Evolutionary conservation across 129 eudicot species (phyloP), one percentile per base, ranked within the genome.

Genomic region (Artemisia argyi): DNA sequence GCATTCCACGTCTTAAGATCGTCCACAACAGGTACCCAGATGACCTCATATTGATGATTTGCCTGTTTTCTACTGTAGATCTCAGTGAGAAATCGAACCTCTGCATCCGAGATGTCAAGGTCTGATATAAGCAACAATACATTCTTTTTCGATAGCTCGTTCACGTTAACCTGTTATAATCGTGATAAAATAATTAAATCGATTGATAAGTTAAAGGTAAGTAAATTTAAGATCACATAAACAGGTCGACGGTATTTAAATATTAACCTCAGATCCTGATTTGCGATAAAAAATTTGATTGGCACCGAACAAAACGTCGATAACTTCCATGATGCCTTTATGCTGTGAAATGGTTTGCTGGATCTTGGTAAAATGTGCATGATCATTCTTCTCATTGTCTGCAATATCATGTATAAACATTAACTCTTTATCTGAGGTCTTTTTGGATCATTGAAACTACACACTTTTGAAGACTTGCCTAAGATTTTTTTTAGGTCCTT

Each of bases 11-110:
- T 57, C 35, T n/a, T 32, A 46, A 84, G 50, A 54, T 30, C 70
- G 71, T 89, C 95, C 39, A 83, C 77, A 8, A 95, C 65, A 0
- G 99, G 99, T 35, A 95, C 65, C 97, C 99, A 95, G 61, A 90
- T 88, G 15, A 95, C 78, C 55, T 95, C 97, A 12, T 90, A 90
- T 2, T 75, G 76, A 58, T 74, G 73, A 17, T 86, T 91, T 18
- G 61, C 61, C 71, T 78, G 81, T 61, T 46, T 46, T 71, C 87
- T 96, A 69, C 66, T 69, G 82, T 90, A 95, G 18, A 95, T 81
- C 18, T 81, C 75, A 64, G 76, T 66, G 32, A 95, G 94, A 72
- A 81, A 73, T 50, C 65, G 35, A 12, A 95, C 81, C 85, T 90
- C 94, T 63, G 88, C 96, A 10, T 59, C 76, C 49, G 90, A 67